phyloP scores from a whole-genome alignment of 169 alveolate genomes.

The Eimeria maxima region DNA sequence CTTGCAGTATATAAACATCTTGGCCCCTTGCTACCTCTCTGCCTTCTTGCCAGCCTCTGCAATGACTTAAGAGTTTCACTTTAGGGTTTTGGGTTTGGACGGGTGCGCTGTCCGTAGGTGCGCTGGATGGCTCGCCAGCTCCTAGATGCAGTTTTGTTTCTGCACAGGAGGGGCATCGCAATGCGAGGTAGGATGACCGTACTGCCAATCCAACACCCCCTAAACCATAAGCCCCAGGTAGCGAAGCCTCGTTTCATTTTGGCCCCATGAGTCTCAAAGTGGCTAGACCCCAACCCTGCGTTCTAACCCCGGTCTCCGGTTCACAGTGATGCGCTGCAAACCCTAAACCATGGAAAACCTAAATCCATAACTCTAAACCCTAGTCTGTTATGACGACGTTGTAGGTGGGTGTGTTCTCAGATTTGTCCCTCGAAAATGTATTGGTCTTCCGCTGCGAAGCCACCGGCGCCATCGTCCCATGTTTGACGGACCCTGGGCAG shows the following conservation, averaged over 20 bases:
- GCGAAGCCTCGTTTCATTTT: too few species aligned
- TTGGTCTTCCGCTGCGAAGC: conserved; percentile 87
- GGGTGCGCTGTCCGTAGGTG: not conserved
- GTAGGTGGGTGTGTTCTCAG: too few species aligned
- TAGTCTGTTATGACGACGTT: not conserved
- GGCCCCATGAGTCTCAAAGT: too few species aligned
- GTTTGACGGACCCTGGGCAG: conserved; percentile 90
- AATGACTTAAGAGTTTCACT: not conserved
- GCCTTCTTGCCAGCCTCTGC: too few species aligned
- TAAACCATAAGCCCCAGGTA: too few species aligned
- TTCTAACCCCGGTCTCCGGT: too few species aligned
- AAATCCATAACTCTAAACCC: not conserved
- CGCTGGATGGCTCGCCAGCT: conserved; percentile 72
- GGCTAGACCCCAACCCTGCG: too few species aligned
- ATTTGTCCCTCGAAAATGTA: conserved; percentile 85
- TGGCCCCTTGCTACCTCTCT: too few species aligned
- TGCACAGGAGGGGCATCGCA: conserved; percentile 55
- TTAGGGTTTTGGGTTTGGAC: not conserved
- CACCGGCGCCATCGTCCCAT: conserved; percentile 86
- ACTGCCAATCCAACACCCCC: not conserved
- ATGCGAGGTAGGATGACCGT: conserved; percentile 42
- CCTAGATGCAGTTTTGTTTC: conserved; percentile 43
- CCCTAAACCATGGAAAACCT: too few species aligned
- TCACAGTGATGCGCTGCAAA: too few species aligned
- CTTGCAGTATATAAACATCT: too few species aligned